Conservation (phyloP, 331 rosid species). For the Erythrophleum ivorense region DNA sequence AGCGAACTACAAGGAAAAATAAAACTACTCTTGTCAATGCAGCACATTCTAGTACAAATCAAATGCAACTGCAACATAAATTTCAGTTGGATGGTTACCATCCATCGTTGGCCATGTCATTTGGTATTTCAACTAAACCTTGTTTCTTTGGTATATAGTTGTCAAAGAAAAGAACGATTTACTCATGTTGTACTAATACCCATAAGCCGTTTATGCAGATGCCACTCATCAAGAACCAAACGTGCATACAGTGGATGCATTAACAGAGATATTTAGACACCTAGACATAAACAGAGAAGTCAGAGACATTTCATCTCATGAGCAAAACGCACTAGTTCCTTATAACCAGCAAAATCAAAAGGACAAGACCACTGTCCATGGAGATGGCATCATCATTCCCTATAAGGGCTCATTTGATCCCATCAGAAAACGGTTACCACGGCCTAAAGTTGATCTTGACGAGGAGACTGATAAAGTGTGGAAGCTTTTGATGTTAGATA, state of each 20-base stretch:
- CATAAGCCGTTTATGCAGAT: constrained; percentile 50
- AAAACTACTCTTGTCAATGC: constrained; percentile 40
- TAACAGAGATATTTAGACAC: constrained; percentile 57
- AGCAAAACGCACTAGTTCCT: constrained; percentile 60
- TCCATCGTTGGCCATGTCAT: constrained; percentile 38
- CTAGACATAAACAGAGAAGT: constrained; percentile 62
- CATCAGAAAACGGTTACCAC: constrained; percentile 57
- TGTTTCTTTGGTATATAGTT: constrained; percentile 6
- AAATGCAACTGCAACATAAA: constrained; percentile 40
- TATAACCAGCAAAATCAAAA: constrained; percentile 50
- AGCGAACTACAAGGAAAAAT: constrained; percentile 63
- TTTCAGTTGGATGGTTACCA: constrained; percentile 41
- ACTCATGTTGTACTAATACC: constrained; percentile 37
- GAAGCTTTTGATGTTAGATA: constrained; percentile 76
- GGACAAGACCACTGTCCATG: constrained; percentile 52
- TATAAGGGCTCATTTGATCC: constrained; percentile 54
- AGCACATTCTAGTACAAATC: constrained; percentile 43
- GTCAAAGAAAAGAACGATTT: constrained; percentile 21
- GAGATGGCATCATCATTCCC: constrained; percentile 69
- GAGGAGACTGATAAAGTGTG: constrained; percentile 83
- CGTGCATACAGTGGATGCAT: constrained; percentile 48
- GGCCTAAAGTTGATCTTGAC: constrained; percentile 87
- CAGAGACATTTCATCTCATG: constrained; percentile 48
- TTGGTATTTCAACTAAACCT: constrained; percentile 55
- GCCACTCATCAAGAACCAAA: constrained; percentile 38